Evolutionary conservation across 2,329 filamentous ascomycete genomes (phyloP).

Genomic region (Ophiostoma australiae): DNA sequence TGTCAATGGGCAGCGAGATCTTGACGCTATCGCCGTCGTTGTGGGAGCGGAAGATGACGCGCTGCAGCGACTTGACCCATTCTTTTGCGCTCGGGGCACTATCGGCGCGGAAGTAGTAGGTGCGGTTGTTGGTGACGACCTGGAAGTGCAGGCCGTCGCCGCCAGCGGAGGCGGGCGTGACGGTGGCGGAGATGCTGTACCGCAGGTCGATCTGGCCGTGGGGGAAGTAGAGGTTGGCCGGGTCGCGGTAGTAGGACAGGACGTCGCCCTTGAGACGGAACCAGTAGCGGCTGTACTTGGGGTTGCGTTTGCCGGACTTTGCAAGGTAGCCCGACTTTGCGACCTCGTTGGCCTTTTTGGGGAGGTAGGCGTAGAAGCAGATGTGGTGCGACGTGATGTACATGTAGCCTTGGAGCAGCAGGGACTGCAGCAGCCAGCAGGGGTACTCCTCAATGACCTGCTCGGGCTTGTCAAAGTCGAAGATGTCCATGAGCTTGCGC

Average conservation of each 20-base stretch:
- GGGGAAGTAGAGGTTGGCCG: constrained; percentile 84
- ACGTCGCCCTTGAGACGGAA: constrained; percentile 90
- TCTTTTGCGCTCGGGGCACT: constrained; percentile 84
- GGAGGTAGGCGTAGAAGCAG: constrained; percentile 96
- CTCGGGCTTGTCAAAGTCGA: constrained; percentile 74
- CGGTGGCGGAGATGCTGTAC: constrained; percentile 80
- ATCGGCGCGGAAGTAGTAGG: constrained; percentile 84
- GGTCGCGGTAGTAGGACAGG: constrained; percentile 79
- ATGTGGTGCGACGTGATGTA: constrained; percentile 92
- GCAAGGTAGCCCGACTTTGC: constrained; percentile 83
- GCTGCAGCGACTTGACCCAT: constrained; percentile 91
- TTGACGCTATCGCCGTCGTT: constrained; percentile 98
- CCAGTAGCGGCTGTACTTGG: constrained; percentile 86
- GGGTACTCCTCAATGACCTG: constrained; percentile 88
- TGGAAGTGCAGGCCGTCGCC: constrained; percentile 67
- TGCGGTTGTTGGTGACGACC: constrained; percentile 75
- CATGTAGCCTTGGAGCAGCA: constrained; percentile 88
- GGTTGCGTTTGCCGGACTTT: constrained; percentile 84
- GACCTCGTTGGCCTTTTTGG: constrained; percentile 76
- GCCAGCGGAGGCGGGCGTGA: constrained; percentile 56
- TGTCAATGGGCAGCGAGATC: constrained; percentile 82
- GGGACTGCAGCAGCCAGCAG: constrained; percentile 88
- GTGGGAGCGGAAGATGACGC: constrained; percentile 90
- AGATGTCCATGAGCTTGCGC: constrained; percentile 73
- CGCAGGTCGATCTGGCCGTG: constrained; percentile 86